Percentiles rank a stretch among this genome's conserved stretches.
Evolutionary conservation across 1,284 basidiomycete species (phyloP).

Genomic region (Thecaphora thlaspeos): DNA sequence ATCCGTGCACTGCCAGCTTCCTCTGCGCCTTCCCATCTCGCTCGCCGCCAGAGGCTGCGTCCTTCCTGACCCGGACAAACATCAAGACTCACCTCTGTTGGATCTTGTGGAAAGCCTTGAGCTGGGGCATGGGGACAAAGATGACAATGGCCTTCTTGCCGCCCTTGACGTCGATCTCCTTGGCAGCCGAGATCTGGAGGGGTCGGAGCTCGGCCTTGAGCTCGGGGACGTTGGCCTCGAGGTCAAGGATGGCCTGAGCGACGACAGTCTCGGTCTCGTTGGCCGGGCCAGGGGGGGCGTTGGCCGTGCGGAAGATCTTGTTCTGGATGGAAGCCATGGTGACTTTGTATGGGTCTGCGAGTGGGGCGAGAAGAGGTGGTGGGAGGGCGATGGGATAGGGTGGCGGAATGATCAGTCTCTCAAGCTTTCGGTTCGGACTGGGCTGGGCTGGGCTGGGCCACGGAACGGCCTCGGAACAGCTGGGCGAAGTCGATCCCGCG

Average conservation of each 20-base stretch:
- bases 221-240: conserved; percentile 96
- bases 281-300: conserved; percentile 80
- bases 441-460: conserved; percentile 1
- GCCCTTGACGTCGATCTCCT: conserved; percentile 98
- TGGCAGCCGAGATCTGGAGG: conserved; percentile 95
- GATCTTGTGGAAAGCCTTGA: conserved; percentile 99
- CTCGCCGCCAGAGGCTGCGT: no score
- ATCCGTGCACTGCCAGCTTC: no score
- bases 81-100: conserved; percentile 88
- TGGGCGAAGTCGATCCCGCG: no score
- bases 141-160: conserved; percentile 96
- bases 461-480: no score
- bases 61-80: no score
- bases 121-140: conserved; percentile 94
- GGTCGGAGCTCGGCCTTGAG: conserved; percentile 92
- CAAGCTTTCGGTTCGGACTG: not conserved
- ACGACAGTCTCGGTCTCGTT: conserved; percentile 90
- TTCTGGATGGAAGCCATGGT: conserved; percentile 53
- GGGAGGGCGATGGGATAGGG: not conserved
- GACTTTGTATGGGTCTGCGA: conserved; percentile 26
- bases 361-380: conserved; percentile 6
- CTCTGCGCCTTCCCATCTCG: no score
- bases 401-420: conserved; percentile 3
- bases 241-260: conserved; percentile 94
- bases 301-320: conserved; percentile 95